A percentile compares a stretch with the other conserved stretches of the same genome.
phyloP scores from a whole-genome alignment of 192 early-diverging fungal genomes.

The Coemansia sp. region DNA sequence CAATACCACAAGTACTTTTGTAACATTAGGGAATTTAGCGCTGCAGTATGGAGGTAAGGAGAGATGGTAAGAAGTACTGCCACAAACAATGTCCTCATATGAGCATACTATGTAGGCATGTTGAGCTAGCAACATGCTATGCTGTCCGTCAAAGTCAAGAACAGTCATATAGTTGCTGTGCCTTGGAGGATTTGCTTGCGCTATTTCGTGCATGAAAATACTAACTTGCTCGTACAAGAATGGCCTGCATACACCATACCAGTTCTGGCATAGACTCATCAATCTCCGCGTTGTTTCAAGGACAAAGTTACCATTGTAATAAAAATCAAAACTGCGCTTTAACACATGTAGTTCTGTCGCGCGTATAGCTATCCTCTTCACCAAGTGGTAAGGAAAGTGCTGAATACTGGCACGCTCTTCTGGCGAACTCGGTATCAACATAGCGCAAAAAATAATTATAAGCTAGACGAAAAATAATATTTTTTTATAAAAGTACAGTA shows the following conservation, averaged over 20 bases:
- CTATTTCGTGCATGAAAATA: not conserved
- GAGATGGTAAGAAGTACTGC: not conserved
- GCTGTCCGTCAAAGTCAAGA: not conserved
- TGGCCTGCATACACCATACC: not conserved
- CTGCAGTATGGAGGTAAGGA: not conserved
- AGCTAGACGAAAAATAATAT: not conserved
- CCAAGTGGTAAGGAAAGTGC: not conserved
- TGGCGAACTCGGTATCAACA: not conserved
- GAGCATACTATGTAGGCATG: not conserved
- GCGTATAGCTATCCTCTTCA: not conserved
- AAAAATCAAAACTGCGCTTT: not conserved
- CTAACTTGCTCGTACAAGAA: not conserved
- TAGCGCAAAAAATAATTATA: not conserved
- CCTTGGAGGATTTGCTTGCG: too few relatives aligned
- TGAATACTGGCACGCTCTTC: not conserved
- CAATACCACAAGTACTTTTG: not conserved
- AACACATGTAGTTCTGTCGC: not conserved
- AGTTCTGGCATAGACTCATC: not conserved
- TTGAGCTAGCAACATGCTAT: not conserved
- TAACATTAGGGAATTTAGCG: not conserved
- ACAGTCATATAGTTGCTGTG: not conserved
- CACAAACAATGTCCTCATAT: constrained; percentile 3
- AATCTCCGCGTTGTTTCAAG: not conserved
- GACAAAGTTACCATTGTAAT: too few relatives aligned
- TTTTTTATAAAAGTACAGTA: not conserved